Conservation (phyloP, 2,329 filamentous ascomycete species). For the Botrytis porri region DNA sequence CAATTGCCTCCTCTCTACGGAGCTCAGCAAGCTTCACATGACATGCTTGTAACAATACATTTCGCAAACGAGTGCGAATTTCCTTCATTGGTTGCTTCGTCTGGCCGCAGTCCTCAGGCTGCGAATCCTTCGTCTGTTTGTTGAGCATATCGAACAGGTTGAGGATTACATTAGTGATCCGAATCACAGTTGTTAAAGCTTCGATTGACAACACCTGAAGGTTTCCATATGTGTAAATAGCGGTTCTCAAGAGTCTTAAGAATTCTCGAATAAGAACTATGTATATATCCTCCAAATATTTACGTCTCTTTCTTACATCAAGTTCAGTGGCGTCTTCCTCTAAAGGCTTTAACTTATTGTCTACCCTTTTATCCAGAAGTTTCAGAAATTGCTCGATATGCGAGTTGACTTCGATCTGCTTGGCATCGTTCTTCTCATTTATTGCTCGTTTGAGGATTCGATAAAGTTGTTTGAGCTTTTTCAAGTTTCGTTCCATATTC, state of each 20-base stretch:
- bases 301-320: not conserved
- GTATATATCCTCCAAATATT: not conserved
- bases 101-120: not conserved
- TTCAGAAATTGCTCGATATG: not conserved
- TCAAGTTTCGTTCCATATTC: not conserved
- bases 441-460: not conserved
- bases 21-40: not conserved
- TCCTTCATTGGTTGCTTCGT: not conserved
- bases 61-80: not conserved
- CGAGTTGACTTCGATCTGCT: not conserved
- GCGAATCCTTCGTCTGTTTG: not conserved
- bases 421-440: not conserved
- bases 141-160: not conserved
- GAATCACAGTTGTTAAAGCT: not conserved
- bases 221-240: not conserved
- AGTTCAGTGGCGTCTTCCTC: not conserved
- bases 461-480: not conserved
- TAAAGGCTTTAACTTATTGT: not conserved
- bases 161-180: not conserved
- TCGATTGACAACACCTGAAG: not conserved
- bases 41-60: not conserved
- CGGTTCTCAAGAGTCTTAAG: not conserved
- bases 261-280: not conserved
- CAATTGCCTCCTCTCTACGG: not conserved
- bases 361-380: not conserved